Base-by-base conservation (phyloP, 2,329 filamentous ascomycete genomes). In the Ascomycota sp. region DNA sequence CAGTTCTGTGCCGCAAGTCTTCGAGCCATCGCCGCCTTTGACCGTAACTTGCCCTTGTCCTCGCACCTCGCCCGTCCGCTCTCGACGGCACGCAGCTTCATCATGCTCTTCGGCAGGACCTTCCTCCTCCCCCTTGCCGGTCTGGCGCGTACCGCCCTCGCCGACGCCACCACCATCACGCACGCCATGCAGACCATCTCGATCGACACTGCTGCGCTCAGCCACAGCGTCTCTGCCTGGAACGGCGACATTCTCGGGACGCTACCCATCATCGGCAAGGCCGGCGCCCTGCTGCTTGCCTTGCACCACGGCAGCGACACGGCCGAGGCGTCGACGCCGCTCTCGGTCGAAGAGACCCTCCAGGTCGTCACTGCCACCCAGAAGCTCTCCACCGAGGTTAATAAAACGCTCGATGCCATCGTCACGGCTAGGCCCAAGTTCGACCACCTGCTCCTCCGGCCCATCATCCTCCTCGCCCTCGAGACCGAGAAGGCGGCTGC, bases 401-500 rank as follows among this genome's bases (percentile, higher is more conserved):
- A 56, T 36, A 31, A 38, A 21, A 53, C 54, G 4, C 45, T 61
- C 20, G 37, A 41, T 7, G 45, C 45, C n/a, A 40, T 62, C 15
- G 44, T 59, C 33, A 39, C 33, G 8, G 40, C 48, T 20, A 59
- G 60, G 43, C 46, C 42, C 13, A 55, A 57, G 35, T 65, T 64
- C 33, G 52, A 61, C 36, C 43, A 43, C 24, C 40, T 60, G 5
- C 30, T 57, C 23, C 48, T 63, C 19, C 50, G 44, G 28, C 55
- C 58, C 0, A 39, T 59, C 23, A 57, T 64, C 23, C 41, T 59
- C 24, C 26, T 56, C 11, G 55, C 53, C 33, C 38, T 66, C 19
- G 39, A 53, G 32, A 34, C 49, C 6, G 46, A 63, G 43, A 50
- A 53, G 39, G 35, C 40, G 1, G 55, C 58, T 0, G 56, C 55